Evolutionary conservation across 2,329 filamentous ascomycete genomes (phyloP).

Genomic region (Arthrinium phaeospermum): DNA sequence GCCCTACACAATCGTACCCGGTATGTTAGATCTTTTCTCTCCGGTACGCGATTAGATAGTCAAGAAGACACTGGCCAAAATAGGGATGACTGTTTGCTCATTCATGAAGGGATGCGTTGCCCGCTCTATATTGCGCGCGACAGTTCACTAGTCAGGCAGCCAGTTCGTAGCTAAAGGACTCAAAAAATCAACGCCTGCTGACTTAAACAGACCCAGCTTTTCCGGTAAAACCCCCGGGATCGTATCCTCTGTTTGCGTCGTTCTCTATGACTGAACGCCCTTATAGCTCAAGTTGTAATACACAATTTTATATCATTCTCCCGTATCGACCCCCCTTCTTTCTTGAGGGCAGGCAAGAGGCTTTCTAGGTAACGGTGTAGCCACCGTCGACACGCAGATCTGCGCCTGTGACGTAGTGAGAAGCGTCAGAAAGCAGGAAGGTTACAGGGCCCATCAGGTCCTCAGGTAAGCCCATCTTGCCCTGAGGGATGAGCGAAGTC

Average conservation of each 20-base stretch:
- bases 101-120: background rate
- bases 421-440: slow-evolving; percentile 82
- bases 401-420: slow-evolving; percentile 73
- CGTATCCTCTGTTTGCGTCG: background rate
- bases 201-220: background rate
- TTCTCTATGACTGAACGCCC: background rate
- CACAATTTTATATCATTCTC: background rate
- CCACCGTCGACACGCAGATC: slow-evolving; percentile 85
- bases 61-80: background rate
- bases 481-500: slow-evolving; percentile 89
- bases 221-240: background rate
- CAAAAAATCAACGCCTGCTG: slow-evolving; percentile 10
- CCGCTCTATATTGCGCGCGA: background rate
- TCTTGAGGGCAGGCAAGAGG: slow-evolving; percentile 18
- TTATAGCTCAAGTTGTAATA: background rate
- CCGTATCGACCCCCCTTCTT: background rate
- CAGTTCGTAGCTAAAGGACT: background rate
- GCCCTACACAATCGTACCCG: background rate
- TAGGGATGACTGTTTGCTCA: background rate
- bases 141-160: background rate
- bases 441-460: slow-evolving; percentile 94
- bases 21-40: background rate
- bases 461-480: slow-evolving; percentile 90
- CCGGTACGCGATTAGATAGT: background rate
- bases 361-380: slow-evolving; percentile 76